These are phyloP conservation scores for Immersiella caudata DNA, from an alignment of 495 filamentous ascomycete genomes.

Conservation along the genomic window DNA sequence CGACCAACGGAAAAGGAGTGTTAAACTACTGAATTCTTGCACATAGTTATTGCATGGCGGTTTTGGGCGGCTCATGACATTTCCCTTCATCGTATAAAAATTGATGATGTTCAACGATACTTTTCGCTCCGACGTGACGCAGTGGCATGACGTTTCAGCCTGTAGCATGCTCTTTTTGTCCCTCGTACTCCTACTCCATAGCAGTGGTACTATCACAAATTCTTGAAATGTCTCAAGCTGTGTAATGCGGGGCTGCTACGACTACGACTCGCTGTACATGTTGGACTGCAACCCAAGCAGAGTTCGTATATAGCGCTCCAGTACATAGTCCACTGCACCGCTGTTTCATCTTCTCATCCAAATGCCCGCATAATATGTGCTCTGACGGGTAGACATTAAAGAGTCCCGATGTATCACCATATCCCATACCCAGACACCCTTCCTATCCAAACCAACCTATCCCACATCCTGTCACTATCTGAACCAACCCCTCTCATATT, in stretches of 20 bases:
- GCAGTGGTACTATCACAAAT: background rate
- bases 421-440: too few species aligned
- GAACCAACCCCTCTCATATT: background rate
- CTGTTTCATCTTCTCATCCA: too few species aligned
- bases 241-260: too few species aligned
- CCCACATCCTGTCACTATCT: too few species aligned
- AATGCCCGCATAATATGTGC: too few species aligned
- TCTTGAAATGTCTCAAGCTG: background rate
- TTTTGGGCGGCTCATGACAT: constrained; percentile 9
- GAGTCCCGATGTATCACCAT: too few species aligned
- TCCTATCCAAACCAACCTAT: too few species aligned
- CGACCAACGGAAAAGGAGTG: background rate
- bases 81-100: constrained; percentile 25
- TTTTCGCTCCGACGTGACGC: background rate
- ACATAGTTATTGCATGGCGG: constrained; percentile 30
- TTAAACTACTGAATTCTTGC: constrained; percentile 22
- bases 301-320: background rate
- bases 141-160: background rate
- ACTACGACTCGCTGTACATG: too few species aligned
- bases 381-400: too few species aligned
- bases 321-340: too few species aligned
- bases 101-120: constrained; percentile 19
- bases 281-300: background rate
- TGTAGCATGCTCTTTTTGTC: too few species aligned
- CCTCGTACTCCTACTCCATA: too few species aligned